Base-by-base conservation (phyloP, 805 yeast genomes). In the Candida sphagnicola region DNA sequence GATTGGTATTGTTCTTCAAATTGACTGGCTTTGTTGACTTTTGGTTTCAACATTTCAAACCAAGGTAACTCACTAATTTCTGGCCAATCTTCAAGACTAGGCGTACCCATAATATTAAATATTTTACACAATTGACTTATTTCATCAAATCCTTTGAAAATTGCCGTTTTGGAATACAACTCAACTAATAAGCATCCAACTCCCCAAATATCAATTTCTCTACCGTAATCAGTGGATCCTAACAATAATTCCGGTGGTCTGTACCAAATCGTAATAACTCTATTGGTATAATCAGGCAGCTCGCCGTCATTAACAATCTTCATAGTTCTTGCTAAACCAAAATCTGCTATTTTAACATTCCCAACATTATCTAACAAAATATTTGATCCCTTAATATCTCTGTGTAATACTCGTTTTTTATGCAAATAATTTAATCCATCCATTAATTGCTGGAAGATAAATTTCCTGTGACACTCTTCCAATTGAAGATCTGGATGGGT, bases 201-300 rank as follows among this genome's bases (percentile, higher is more conserved):
- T 0, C 98, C 96, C 99, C 99, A 93, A 48, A 88, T 80, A 56
- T 93, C 99, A 8, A 93, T 93, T 50, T 86, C 96, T 29, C 88
- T 65, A 0, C 90, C 93, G 61, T 93, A 93, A 42, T 80, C 82
- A 0, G 98, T 90, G 0, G 95, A 80, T 1, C 99, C 99, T 41
- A 93, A 61, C 28, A 93, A 65, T 23, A 93, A 71, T 59, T 91
- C 99, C 0, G 98, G 98, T 1, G 99, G 99, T 42, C 99, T 75
- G 59, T 93, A 91, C 99, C 99, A 93, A 28, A 93, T 67, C 0
- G 99, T 93, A 38, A 93, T 93, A 29, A 93, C 98, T 40, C 99
- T 67, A 57, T 93, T 93, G 2, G 99, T 91, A 61, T 91, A 91
- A 50, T 89, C 93, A 3, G 86, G 85, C 15, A 75, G 68, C 34